Evolutionary conservation across 2,329 filamentous ascomycete species (phyloP), one percentile per base, ranked within the genome.

Genomic region (Fusarium sp.): DNA sequence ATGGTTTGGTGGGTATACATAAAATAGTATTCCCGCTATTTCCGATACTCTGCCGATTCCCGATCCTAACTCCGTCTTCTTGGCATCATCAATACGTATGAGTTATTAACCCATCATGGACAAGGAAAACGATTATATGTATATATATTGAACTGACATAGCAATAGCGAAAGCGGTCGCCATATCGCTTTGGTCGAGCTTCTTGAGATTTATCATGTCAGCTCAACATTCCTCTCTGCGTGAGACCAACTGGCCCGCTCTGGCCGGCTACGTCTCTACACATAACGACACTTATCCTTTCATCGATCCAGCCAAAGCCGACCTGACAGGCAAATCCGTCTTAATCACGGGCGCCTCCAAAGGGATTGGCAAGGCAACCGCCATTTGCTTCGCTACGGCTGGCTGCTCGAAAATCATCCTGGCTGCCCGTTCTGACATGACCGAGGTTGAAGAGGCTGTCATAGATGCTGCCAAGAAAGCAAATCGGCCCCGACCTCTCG

Each of bases 321-420:
- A 85, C 66, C 81, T 86, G 28, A 36, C 71, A 0, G 80, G 81
- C 5, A 82, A 82, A 41, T 76, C 79, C 1, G 78, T 85, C 42
- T 22, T 62, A 0, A 26, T 62, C 6, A 59, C 59, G 0, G 59
- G 59, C 1, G 53, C 59, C 20, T 62, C 59, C 1, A 62, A 62
- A 7, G 59, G 53, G 0, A 62, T 62, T 0, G 89, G 90, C 6
- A 82, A 81, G 6, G 83, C 85, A 12, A 87, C 85, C 6, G 88
- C 88, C 2, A 75, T 87, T 24, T 84, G 86, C 8, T 91, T 86
- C 73, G 89, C 89, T 14, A 82, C 80, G 68, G 88, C 89, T 5
- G 86, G 87, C 6, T 86, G 85, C 22, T 83, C 84, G 0, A 77
- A 79, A 31, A 87, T 92, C 61, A 85, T 85, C 14, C 80, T 91